Evolutionary conservation across 129 eudicot genomes (phyloP).

Genomic region (Centrapalus pauciflorus): DNA sequence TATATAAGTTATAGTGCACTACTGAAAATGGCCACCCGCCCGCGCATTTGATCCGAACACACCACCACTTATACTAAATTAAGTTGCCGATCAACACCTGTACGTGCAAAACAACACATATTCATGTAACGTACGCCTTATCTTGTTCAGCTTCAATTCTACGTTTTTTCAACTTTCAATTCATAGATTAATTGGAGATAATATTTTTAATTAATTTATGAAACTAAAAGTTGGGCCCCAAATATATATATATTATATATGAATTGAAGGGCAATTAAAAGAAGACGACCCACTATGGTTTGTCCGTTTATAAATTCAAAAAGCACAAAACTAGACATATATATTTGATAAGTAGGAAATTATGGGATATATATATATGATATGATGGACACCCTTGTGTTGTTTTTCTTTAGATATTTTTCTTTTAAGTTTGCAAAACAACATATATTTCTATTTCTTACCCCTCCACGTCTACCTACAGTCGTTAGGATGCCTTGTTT

Average conservation of each 20-base stretch:
- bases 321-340: background rate
- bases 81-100: background rate
- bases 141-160: too few species aligned
- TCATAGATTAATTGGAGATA: too few species aligned
- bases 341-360: background rate
- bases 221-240: background rate
- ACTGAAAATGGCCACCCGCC: background rate
- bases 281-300: background rate
- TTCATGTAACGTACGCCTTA: too few species aligned
- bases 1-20: background rate
- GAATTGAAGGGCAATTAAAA: too few species aligned
- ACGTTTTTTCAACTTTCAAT: too few species aligned
- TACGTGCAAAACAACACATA: background rate
- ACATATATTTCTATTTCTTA: slow-evolving; percentile 16
- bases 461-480: slow-evolving; percentile 8
- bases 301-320: background rate
- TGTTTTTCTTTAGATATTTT: slow-evolving; percentile 18
- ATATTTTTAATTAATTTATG: background rate
- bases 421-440: background rate
- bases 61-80: background rate
- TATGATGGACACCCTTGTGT: background rate
- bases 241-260: too few species aligned
- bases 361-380: background rate
- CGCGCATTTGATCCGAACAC: background rate
- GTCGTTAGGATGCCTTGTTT: slow-evolving; percentile 23